A percentile compares a stretch with the other conserved stretches of the same genome.
phyloP scores from a whole-genome alignment of 352 stramenopile genomes.

The Aphanomyces astaci region DNA sequence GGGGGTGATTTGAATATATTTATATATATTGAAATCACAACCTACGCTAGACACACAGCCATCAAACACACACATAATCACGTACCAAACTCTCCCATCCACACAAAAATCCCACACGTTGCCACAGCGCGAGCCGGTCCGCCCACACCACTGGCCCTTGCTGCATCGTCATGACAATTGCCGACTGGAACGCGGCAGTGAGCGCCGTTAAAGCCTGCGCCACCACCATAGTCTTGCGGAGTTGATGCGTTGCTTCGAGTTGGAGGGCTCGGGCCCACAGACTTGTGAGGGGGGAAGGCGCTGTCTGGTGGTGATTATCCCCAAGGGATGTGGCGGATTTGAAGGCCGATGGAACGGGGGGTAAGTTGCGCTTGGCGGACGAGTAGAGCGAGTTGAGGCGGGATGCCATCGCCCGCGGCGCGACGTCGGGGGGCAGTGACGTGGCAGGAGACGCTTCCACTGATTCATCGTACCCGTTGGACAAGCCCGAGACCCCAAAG shows the following conservation, averaged over 20 bases:
- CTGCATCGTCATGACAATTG: neutral
- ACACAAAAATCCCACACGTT: neutral
- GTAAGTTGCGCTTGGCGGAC: neutral
- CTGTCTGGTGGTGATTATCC: too few relatives aligned
- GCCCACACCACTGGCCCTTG: neutral
- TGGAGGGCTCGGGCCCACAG: neutral
- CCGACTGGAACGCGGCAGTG: neutral
- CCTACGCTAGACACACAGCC: too few relatives aligned
- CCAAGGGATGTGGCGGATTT: neutral
- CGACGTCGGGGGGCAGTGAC: neutral
- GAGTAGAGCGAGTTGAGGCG: neutral
- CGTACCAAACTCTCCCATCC: conserved; percentile 10
- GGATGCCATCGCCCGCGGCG: neutral
- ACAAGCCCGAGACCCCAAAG: neutral
- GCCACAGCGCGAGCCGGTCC: neutral
- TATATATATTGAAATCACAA: too few relatives aligned
- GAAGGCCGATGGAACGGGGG: neutral
- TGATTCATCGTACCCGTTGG: neutral
- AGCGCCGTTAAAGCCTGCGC: conserved; percentile 1
- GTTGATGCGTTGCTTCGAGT: neutral
- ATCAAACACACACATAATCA: too few relatives aligned
- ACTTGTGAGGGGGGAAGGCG: too few relatives aligned
- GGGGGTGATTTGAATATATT: too few relatives aligned
- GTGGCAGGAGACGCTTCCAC: neutral
- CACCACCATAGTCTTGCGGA: conserved; percentile 3